Base-by-base conservation (phyloP, 352 stramenopile species). In the Phytophthora colocasiae region DNA sequence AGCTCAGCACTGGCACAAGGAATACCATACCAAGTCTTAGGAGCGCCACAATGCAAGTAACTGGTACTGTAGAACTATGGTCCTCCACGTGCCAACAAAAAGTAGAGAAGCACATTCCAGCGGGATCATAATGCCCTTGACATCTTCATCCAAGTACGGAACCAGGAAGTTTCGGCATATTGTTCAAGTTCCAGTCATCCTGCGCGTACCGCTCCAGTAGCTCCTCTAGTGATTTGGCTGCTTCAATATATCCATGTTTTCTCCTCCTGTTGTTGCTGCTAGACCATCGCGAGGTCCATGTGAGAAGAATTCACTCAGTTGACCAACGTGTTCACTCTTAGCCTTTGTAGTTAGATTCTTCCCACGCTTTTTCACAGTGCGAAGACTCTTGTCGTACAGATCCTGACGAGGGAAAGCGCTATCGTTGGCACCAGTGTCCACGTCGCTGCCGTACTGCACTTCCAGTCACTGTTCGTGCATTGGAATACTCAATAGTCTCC, bases 51-150 rank as follows among this genome's bases (percentile, higher is more conserved):
- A 76, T 99, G 97, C 57, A 99, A 81, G 75, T 99, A 99, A 71
- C 98, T 99, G 71, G 99, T 99, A 54, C 90, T 98, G 64, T 99
- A 99, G 56, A 99, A 97, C 99, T 99, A 80, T 99, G 98, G 73
- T 99, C 98, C 76, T 99, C 98, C 32, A 98, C 98, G 71, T 99
- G 98, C 97, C 97, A 99, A 71, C 96, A 99, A 75, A 99, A 99
- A 1, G 98, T 98, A 4, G 95, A 98, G 66, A 99, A 99, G 29
- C 98, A 91, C 84, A 98, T 99, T 19, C 98, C 98, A 68, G 99
- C n/a, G 98, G 98, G 17, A 99, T 90, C 84, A 99, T 99, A 10
- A 99, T 97, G 1, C 98, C 98, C 70, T 98, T 99, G 56, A 99
- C 98, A 44, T 98, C 93, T 66, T 98, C 95, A 46, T 98, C 94